A percentile compares a stretch with the other conserved stretches of the same genome.
phyloP scores from a whole-genome alignment of 2,329 filamentous ascomycete species.

The Grosmannia penicillata region DNA sequence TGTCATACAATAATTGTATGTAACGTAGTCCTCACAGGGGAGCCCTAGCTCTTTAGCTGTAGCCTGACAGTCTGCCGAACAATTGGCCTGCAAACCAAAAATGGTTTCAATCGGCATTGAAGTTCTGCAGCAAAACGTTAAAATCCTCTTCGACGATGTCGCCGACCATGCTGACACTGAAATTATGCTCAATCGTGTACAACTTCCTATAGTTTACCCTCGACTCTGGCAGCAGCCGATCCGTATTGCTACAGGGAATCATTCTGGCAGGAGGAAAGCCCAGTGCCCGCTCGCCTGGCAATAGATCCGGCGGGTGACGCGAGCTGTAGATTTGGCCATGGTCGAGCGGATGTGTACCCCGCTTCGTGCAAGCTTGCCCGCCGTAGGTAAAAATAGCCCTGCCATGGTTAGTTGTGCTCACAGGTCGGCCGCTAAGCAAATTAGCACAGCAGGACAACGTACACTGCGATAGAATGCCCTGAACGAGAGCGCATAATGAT shows the following conservation, averaged over 20 bases:
- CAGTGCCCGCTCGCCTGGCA: conserved; percentile 28
- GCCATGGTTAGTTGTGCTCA: conserved; percentile 1
- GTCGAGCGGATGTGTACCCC: conserved; percentile 33
- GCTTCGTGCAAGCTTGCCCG: conserved; percentile 35
- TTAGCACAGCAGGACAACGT: conserved; percentile 13
- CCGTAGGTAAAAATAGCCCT: conserved; percentile 43
- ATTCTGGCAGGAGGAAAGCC: conserved; percentile 33
- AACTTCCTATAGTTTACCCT: conserved; percentile 44
- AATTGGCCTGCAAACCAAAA: too few relatives aligned
- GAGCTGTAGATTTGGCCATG: conserved; percentile 37
- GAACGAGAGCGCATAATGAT: conserved; percentile 31
- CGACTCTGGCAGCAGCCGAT: conserved; percentile 33
- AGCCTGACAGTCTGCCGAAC: too few relatives aligned
- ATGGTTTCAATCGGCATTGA: too few relatives aligned
- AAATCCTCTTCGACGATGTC: conserved; percentile 24
- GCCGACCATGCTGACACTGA: conserved; percentile 43
- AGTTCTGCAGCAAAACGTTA: conserved; percentile 19
- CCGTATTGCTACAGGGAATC: conserved; percentile 24
- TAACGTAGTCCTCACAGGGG: too few relatives aligned
- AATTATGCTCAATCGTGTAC: conserved; percentile 41
- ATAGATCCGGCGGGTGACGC: conserved; percentile 16
- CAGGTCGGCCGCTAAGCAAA: too few relatives aligned
- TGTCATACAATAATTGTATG: too few relatives aligned
- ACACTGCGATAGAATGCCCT: conserved; percentile 43
- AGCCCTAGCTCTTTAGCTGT: too few relatives aligned